Conservation (phyloP, 2,329 filamentous ascomycete genomes). For the Scedosporium dehoogii region DNA sequence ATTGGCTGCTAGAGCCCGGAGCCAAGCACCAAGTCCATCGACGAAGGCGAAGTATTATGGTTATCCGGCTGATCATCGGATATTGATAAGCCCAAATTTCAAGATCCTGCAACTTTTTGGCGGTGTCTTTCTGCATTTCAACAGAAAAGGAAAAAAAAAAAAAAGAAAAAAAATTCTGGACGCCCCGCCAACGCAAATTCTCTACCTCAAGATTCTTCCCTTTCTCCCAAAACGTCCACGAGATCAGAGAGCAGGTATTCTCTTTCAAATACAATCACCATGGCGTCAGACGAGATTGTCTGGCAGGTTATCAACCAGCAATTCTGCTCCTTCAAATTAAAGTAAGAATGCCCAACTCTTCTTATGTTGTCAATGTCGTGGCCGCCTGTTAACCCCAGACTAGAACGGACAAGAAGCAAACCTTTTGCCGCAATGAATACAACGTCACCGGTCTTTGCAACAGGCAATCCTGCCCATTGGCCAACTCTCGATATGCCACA, state of each 20-base stretch:
- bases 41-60: background rate
- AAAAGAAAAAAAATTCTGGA: slow-evolving; percentile 1
- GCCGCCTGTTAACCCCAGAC: slow-evolving; percentile 17
- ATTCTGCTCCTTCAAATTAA: slow-evolving; percentile 91
- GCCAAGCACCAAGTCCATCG: background rate
- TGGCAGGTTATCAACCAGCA: slow-evolving; percentile 96
- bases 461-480: slow-evolving; percentile 79
- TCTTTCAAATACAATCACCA: slow-evolving; percentile 23
- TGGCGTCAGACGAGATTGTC: slow-evolving; percentile 92
- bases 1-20: background rate
- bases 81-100: slow-evolving; percentile 3
- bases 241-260: background rate
- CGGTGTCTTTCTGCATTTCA: background rate
- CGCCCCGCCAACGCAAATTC: slow-evolving; percentile 2
- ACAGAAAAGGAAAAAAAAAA: background rate
- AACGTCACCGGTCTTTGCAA: slow-evolving; percentile 79
- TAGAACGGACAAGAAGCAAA: slow-evolving; percentile 76
- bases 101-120: slow-evolving; percentile 1
- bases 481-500: slow-evolving; percentile 88
- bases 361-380: background rate
- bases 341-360: slow-evolving; percentile 36
- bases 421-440: slow-evolving; percentile 92
- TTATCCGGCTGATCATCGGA: slow-evolving; percentile 2
- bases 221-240: background rate
- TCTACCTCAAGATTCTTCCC: background rate